Evolutionary conservation across 2,329 filamentous ascomycete genomes (phyloP).

Genomic region (Fusarium temperatum): DNA sequence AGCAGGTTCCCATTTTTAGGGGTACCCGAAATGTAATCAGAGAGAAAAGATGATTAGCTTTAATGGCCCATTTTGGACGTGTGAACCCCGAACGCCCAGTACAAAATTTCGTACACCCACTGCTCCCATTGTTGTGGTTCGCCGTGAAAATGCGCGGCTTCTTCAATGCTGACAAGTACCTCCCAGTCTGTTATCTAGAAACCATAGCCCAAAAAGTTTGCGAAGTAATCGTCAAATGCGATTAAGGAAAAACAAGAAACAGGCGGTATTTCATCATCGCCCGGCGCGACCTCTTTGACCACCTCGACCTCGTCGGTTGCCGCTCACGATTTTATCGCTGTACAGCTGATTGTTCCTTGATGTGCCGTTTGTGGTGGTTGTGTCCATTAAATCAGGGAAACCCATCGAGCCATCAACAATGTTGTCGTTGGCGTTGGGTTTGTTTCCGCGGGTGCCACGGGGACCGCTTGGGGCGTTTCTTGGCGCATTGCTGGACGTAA

Average conservation of each 20-base stretch:
- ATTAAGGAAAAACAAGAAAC: background rate
- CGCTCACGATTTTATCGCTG: slow-evolving; percentile 57
- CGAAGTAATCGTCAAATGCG: background rate
- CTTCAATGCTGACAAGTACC: slow-evolving; percentile 22
- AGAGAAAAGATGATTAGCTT: background rate
- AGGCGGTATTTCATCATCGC: slow-evolving; percentile 18
- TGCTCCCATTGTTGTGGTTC: background rate
- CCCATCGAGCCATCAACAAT: slow-evolving; percentile 64
- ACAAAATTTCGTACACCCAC: background rate
- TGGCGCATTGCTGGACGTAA: slow-evolving; percentile 18
- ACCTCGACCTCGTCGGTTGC: slow-evolving; percentile 42
- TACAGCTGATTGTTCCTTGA: slow-evolving; percentile 55
- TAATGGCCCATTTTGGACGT: background rate
- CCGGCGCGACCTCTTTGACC: slow-evolving; percentile 38
- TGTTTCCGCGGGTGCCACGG: slow-evolving; percentile 40
- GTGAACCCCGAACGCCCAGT: slow-evolving; percentile 33
- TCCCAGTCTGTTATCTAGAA: background rate
- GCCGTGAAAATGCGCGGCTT: background rate
- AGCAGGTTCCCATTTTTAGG: background rate
- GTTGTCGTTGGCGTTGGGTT: slow-evolving; percentile 45
- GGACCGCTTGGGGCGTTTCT: slow-evolving; percentile 46
- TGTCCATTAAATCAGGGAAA: slow-evolving; percentile 60
- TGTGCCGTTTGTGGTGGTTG: slow-evolving; percentile 29
- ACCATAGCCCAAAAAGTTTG: background rate
- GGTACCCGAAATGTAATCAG: background rate